These are phyloP conservation scores for Sordariomycetes sp. DNA, from an alignment of 2,329 filamentous ascomycete species.

Conservation along the genomic window DNA sequence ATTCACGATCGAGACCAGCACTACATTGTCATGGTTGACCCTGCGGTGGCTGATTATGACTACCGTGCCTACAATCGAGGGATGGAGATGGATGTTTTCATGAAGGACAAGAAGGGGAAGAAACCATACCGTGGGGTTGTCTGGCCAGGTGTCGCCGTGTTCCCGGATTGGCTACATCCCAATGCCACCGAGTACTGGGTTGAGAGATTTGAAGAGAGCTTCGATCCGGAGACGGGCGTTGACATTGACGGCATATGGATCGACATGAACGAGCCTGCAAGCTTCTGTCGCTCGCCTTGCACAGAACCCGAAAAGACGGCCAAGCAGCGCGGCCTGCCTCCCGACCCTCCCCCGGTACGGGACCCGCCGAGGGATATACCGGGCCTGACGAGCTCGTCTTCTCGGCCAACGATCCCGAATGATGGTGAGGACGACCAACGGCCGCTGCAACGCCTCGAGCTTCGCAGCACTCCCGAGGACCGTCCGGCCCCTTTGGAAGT, in stretches of 20 bases:
- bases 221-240: slow-evolving; percentile 52
- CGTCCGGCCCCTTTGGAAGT: background rate
- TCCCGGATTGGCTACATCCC: slow-evolving; percentile 70
- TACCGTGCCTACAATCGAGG: slow-evolving; percentile 30
- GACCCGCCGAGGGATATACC: slow-evolving; percentile 54
- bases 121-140: slow-evolving; percentile 53
- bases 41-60: slow-evolving; percentile 46
- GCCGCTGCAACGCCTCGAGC: slow-evolving; percentile 1
- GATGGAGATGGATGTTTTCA: slow-evolving; percentile 35
- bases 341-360: slow-evolving; percentile 52
- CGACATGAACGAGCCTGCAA: slow-evolving; percentile 49
- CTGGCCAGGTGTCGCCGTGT: slow-evolving; percentile 66
- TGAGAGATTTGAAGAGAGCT: slow-evolving; percentile 56
- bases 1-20: slow-evolving; percentile 59
- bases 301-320: slow-evolving; percentile 14
- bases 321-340: slow-evolving; percentile 33
- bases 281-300: slow-evolving; percentile 13
- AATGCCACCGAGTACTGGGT: slow-evolving; percentile 61
- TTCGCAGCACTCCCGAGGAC: background rate
- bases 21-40: slow-evolving; percentile 73
- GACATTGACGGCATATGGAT: slow-evolving; percentile 75
- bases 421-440: slow-evolving; percentile 2
- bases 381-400: slow-evolving; percentile 47
- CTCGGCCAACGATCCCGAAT: slow-evolving; percentile 5
- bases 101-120: slow-evolving; percentile 44